Conservation (phyloP, 2,329 filamentous ascomycete species). For the Aspergillus proliferans region DNA sequence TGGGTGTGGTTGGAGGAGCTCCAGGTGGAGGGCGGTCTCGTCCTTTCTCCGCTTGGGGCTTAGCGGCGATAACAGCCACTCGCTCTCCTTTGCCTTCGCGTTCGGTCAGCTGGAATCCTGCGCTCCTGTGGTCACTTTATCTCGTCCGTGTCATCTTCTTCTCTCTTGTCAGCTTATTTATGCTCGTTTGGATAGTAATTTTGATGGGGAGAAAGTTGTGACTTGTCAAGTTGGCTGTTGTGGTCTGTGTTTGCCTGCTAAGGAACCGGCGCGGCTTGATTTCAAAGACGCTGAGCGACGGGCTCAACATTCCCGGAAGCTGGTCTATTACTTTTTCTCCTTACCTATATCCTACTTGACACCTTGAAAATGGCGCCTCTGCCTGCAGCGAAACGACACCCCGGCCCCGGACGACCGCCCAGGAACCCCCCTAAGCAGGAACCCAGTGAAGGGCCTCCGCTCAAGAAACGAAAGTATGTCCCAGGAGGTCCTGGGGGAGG, state of each 20-base stretch:
- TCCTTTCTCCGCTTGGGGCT: conserved; percentile 9
- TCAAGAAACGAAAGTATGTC: conserved; percentile 70
- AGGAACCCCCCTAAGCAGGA: conserved; percentile 26
- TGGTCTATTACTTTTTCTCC: background rate
- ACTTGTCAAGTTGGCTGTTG: conserved; percentile 1
- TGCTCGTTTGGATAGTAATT: background rate
- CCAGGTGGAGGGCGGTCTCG: conserved; percentile 2
- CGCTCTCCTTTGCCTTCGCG: conserved; percentile 8
- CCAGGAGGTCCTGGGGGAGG: conserved; percentile 82
- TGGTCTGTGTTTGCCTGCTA: conserved; percentile 3
- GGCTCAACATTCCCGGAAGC: background rate
- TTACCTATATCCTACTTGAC: background rate
- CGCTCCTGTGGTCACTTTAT: conserved; percentile 1
- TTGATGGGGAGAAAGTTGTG: conserved; percentile 7
- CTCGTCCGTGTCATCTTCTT: background rate
- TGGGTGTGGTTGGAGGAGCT: conserved; percentile 4
- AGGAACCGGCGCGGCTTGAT: conserved; percentile 6
- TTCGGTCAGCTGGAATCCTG: conserved; percentile 3
- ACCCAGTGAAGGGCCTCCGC: conserved; percentile 52
- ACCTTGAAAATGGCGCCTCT: conserved; percentile 26
- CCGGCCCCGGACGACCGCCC: conserved; percentile 19
- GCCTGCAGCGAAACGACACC: conserved; percentile 20
- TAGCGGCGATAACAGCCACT: conserved; percentile 6
- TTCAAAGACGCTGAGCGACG: conserved; percentile 11
- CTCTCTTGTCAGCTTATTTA: background rate